Percentiles rank a stretch among this genome's conserved stretches.
phyloP scores from a whole-genome alignment of 179 eudicot genomes.

The Dionaea muscipula region DNA sequence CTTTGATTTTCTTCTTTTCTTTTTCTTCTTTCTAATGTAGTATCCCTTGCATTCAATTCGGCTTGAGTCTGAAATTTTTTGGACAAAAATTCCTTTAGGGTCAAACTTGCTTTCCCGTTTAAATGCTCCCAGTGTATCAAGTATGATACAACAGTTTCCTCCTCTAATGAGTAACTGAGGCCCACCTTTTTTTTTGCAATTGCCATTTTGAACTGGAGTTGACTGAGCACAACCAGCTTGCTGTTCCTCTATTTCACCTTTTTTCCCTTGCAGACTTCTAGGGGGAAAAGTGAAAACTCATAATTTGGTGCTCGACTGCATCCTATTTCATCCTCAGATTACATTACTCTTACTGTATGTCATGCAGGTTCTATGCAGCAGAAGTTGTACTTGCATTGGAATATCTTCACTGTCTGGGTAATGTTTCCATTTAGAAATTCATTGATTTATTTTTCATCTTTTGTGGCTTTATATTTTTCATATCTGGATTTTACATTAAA shows the following conservation, averaged over 20 bases:
- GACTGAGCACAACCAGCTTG: background rate
- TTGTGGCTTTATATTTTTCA: no score
- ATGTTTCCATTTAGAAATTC: slow-evolving; percentile 1
- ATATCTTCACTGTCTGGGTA: slow-evolving; percentile 98
- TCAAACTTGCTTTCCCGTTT: background rate
- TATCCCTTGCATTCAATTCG: no score
- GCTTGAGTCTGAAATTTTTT: background rate
- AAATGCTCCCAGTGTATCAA: background rate
- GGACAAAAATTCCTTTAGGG: background rate
- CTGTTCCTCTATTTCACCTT: background rate
- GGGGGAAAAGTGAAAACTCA: background rate
- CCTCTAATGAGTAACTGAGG: background rate
- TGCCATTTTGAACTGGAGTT: background rate
- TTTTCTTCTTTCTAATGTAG: no score
- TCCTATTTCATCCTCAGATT: background rate
- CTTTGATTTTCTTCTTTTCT: no score
- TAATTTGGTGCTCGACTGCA: background rate
- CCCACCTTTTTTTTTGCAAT: background rate
- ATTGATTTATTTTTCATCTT: background rate
- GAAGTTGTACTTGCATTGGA: slow-evolving; percentile 87
- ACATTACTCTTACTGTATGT: background rate
- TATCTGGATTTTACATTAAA: no score
- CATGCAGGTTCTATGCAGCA: slow-evolving; percentile 83
- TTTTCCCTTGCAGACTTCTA: background rate
- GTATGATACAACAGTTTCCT: background rate